Evolutionary conservation across 129 eudicot species (phyloP).

Genomic region (Pulicaria dysenterica): DNA sequence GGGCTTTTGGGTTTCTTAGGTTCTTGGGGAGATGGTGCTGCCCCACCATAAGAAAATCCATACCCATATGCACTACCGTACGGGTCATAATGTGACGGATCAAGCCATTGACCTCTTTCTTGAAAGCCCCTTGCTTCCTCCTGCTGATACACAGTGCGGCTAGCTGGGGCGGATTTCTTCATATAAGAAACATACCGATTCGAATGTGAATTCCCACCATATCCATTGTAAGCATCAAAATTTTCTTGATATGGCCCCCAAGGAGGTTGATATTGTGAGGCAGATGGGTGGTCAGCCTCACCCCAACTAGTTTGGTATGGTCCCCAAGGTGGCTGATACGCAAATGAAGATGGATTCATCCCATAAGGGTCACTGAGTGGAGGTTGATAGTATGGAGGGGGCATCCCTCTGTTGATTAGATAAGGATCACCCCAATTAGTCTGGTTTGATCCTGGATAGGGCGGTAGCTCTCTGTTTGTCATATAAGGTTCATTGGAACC

Average conservation of each 20-base stretch:
- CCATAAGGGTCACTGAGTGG: slow-evolving; percentile 31
- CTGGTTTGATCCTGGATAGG: slow-evolving; percentile 11
- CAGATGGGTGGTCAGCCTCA: slow-evolving; percentile 36
- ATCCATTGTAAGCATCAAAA: slow-evolving; percentile 38
- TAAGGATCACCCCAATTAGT: slow-evolving; percentile 22
- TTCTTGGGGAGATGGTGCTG: slow-evolving; percentile 34
- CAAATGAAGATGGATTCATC: slow-evolving; percentile 32
- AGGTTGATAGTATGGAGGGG: slow-evolving; percentile 21
- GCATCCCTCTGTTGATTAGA: slow-evolving; percentile 12
- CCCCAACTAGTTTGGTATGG: slow-evolving; percentile 40
- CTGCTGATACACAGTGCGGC: slow-evolving; percentile 64
- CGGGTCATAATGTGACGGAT: slow-evolving; percentile 45
- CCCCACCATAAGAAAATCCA: slow-evolving; percentile 47
- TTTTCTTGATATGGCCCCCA: slow-evolving; percentile 38
- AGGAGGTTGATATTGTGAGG: slow-evolving; percentile 30
- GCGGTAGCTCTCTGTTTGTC: slow-evolving; percentile 6
- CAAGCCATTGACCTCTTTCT: slow-evolving; percentile 35
- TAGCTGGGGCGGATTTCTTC: slow-evolving; percentile 70
- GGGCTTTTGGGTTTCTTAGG: slow-evolving; percentile 43
- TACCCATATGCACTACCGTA: slow-evolving; percentile 48
- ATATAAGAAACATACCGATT: slow-evolving; percentile 54
- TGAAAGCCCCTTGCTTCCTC: slow-evolving; percentile 48
- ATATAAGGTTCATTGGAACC: slow-evolving; percentile 30
- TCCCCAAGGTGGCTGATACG: slow-evolving; percentile 44
- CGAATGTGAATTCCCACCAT: slow-evolving; percentile 38